These are phyloP conservation scores for Plectosphaerella sp. DNA, from an alignment of 2,329 filamentous ascomycete genomes.

Conservation along the genomic window DNA sequence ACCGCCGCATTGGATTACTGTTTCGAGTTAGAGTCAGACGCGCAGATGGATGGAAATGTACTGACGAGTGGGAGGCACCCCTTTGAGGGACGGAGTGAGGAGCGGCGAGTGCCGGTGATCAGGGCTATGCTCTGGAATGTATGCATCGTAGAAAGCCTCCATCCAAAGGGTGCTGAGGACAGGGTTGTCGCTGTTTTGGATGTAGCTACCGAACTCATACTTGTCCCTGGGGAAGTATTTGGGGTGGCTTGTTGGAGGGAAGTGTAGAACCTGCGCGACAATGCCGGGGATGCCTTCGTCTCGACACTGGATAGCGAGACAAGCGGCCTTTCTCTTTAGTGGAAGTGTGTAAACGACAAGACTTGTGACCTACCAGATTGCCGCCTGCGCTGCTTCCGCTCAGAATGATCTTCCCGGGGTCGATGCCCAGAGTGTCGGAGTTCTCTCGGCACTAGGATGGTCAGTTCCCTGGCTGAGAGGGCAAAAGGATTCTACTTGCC, in stretches of 20 bases:
- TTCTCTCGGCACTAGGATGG: slow-evolving; percentile 21
- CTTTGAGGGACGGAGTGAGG: slow-evolving; percentile 22
- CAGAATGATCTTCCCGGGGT: slow-evolving; percentile 28
- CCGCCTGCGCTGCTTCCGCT: slow-evolving; percentile 29
- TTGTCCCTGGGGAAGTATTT: slow-evolving; percentile 24
- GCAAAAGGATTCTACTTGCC: slow-evolving; percentile 15
- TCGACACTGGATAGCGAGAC: slow-evolving; percentile 22
- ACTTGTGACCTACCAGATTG: slow-evolving; percentile 23
- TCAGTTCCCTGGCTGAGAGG: neutral
- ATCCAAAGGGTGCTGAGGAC: slow-evolving; percentile 21
- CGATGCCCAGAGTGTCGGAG: slow-evolving; percentile 19
- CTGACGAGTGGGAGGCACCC: slow-evolving; percentile 26
- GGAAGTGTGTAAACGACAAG: too few relatives aligned
- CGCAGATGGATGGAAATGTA: neutral
- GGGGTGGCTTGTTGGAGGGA: slow-evolving; percentile 29
- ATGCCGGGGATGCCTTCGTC: slow-evolving; percentile 25
- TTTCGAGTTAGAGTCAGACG: neutral
- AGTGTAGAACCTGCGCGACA: slow-evolving; percentile 26
- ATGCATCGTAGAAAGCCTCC: slow-evolving; percentile 29
- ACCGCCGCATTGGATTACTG: slow-evolving; percentile 29
- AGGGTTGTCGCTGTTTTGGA: slow-evolving; percentile 24
- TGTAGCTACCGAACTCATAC: slow-evolving; percentile 29
- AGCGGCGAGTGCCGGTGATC: slow-evolving; percentile 25
- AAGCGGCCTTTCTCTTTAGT: slow-evolving; percentile 13
- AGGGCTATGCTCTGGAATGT: slow-evolving; percentile 20